Evolutionary conservation across 2,329 filamentous ascomycete species (phyloP), one percentile per base, ranked within the genome.

Genomic region (Pyrenophora tritici-repentis): DNA sequence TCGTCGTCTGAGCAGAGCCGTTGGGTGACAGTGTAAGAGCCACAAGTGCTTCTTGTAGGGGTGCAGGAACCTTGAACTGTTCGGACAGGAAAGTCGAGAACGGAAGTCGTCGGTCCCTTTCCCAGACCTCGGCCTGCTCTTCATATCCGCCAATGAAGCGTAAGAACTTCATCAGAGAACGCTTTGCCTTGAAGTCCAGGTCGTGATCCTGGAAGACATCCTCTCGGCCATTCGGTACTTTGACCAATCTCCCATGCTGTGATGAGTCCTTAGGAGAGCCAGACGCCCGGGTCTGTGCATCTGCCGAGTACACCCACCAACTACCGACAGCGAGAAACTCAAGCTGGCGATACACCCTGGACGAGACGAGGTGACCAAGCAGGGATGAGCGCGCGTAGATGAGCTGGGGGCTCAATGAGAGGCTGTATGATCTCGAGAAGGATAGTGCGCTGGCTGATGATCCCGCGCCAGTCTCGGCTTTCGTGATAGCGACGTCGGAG

Each of bases 311-410:
- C 47, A 97, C 85, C 82, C 89, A 97, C 84, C 93, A 97, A 49
- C 89, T 93, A 20, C 93, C 93, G 20, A 97, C 90, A 22, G 93
- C 91, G 55, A 94, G 84, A 63, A 97, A 97, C 70, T 97, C 93
- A 39, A 99, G 83, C 75, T 97, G 92, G 17, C 87, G 85, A 67
- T 93, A 93, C 10, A 91, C 88, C 62, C 87, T 88, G 6, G 93
- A 96, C 2, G 91, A 91, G n/a, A 97, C 90, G 13, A 97, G 83
- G 64, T 86, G 83, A 7, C 86, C 83, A 4, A 97, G 79, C 29
- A 97, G 81, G 59, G 84, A 81, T 2, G 92, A 96, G 46, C 87
- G 87, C 8, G 90, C 84, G 73, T 97, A 94, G 45, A 97, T 86
- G 56, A 97, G 79, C 66, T 95, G 89, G 6, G 94, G 92, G 16